Percentiles rank a stretch among this genome's conserved stretches.
phyloP scores from a whole-genome alignment of 2,329 filamentous ascomycete species.

The Aureobasidium subglaciale region DNA sequence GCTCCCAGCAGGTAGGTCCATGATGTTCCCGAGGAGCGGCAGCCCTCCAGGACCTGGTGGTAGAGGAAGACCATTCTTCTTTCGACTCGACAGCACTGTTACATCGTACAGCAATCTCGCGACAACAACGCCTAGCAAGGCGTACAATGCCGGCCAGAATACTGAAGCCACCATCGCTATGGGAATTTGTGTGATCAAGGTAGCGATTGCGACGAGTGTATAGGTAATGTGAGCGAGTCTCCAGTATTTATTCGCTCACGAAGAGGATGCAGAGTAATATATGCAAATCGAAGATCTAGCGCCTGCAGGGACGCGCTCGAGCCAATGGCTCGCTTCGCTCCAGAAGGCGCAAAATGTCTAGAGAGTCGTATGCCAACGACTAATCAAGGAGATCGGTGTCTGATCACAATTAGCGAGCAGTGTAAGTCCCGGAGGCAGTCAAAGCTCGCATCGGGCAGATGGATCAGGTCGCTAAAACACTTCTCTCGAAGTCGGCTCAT shows the following conservation, averaged over 20 bases:
- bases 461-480: too few species aligned
- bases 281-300: not conserved
- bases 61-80: constrained; percentile 1
- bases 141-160: not conserved
- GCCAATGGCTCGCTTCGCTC: not conserved
- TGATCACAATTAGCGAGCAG: too few species aligned
- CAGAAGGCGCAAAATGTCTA: too few species aligned
- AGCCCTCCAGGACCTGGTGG: constrained; percentile 22
- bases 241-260: not conserved
- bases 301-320: not conserved
- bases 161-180: not conserved
- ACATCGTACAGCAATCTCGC: not conserved
- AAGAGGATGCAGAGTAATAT: not conserved
- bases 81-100: too few species aligned
- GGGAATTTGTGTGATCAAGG: too few species aligned
- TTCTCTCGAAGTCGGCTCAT: too few species aligned
- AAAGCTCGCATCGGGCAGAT: too few species aligned
- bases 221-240: too few species aligned
- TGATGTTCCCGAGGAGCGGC: constrained; percentile 22
- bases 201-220: too few species aligned
- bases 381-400: too few species aligned
- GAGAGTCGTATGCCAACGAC: too few species aligned
- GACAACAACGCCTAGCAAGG: not conserved
- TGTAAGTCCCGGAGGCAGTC: too few species aligned
- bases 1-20: constrained; percentile 22